A percentile compares a stretch with the other conserved stretches of the same genome.
These are phyloP conservation scores for Ceratobasidium sp. DNA, from an alignment of 1,284 basidiomycete genomes.

Conservation along the genomic window DNA sequence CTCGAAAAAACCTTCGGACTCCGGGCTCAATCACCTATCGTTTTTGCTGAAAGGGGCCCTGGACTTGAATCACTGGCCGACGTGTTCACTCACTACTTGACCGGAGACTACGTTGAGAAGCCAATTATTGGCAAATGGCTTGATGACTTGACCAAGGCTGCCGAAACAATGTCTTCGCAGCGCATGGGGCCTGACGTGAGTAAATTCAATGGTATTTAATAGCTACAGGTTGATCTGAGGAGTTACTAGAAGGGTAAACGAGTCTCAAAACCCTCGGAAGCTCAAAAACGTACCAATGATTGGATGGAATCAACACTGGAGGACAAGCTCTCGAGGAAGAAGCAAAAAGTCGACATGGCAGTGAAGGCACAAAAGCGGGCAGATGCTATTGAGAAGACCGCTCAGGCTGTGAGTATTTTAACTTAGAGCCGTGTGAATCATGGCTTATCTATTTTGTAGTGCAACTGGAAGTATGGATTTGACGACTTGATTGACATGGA, in stretches of 20 bases:
- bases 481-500: slow-evolving; percentile 13
- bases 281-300: neutral
- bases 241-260: neutral
- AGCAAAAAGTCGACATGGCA: neutral
- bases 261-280: slow-evolving; percentile 11
- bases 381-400: neutral
- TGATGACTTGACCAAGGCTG: slow-evolving; percentile 18
- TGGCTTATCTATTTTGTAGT: neutral
- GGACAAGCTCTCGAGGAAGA: neutral
- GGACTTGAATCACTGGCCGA: slow-evolving; percentile 24
- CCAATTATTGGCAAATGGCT: slow-evolving; percentile 19
- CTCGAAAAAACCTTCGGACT: slow-evolving; percentile 9
- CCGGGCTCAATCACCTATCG: neutral
- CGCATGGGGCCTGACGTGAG: neutral
- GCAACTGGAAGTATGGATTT: slow-evolving; percentile 27
- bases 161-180: slow-evolving; percentile 3
- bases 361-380: neutral
- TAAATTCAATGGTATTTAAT: neutral
- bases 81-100: neutral
- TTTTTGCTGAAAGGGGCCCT: slow-evolving; percentile 11
- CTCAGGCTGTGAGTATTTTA: slow-evolving; percentile 9
- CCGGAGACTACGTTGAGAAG: slow-evolving; percentile 10
- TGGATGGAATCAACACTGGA: neutral
- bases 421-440: neutral
- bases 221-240: too few species aligned